phyloP scores from a whole-genome alignment of 495 filamentous ascomycete genomes.

The Sporormia fimetaria region DNA sequence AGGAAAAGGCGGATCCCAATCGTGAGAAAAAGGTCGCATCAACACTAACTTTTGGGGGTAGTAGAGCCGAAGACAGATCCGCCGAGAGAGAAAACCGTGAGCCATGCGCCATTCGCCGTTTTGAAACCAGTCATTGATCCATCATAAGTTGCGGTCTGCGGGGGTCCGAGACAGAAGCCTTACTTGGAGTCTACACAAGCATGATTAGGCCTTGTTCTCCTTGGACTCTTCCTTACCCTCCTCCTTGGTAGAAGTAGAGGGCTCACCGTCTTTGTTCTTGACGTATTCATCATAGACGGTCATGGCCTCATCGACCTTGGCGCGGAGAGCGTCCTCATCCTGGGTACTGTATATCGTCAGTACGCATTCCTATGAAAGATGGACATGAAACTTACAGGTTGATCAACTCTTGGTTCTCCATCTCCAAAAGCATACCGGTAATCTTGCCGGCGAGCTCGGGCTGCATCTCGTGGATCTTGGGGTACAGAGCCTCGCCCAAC shows the following conservation, averaged over 20 bases:
- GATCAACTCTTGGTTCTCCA: conserved; percentile 90
- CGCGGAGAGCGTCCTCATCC: conserved; percentile 76
- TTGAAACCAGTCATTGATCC: conserved; percentile 4
- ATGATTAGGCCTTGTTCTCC: conserved; percentile 26
- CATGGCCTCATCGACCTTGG: conserved; percentile 95
- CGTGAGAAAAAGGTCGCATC: conserved; percentile 4
- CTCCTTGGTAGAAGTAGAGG: conserved; percentile 23
- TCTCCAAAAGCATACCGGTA: conserved; percentile 98
- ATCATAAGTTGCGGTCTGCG: conserved; percentile 1
- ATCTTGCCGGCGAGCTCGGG: conserved; percentile 97
- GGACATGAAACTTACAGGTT: conserved; percentile 65
- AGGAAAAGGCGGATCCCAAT: conserved; percentile 2
- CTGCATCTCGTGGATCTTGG: conserved; percentile 89
- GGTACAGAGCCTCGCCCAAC: conserved; percentile 92
- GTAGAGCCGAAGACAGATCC: conserved; percentile 16
- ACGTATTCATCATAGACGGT: conserved; percentile 97
- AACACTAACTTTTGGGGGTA: conserved; percentile 23
- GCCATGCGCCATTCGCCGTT: conserved; percentile 26
- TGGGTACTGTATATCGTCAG: conserved; percentile 53
- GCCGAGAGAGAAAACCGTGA: conserved; percentile 13
- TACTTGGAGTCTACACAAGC: conserved; percentile 1
- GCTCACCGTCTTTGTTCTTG: conserved; percentile 54
- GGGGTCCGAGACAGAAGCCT: neutral
- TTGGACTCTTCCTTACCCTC: conserved; percentile 14
- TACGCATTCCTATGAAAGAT: conserved; percentile 21